A percentile compares a stretch with the other conserved stretches of the same genome.
phyloP scores from a whole-genome alignment of 345 rosid genomes.

The Citrus medica region DNA sequence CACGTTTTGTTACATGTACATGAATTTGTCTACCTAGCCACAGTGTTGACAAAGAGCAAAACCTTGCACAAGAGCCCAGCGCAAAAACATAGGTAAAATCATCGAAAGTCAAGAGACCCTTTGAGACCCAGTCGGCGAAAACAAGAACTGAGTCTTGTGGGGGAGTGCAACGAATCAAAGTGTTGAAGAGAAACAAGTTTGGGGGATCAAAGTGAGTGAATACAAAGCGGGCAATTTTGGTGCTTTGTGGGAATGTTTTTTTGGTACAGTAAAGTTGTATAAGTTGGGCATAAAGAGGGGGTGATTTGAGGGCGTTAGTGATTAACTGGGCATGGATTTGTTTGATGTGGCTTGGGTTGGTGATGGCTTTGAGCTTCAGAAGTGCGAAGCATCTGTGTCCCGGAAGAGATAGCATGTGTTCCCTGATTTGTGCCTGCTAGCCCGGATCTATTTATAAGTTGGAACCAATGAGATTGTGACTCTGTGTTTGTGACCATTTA shows the following conservation, averaged over 20 bases:
- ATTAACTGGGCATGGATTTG: conserved; percentile 61
- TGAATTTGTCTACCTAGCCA: conserved; percentile 50
- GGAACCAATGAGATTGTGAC: background rate
- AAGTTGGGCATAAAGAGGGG: conserved; percentile 39
- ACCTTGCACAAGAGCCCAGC: conserved; percentile 65
- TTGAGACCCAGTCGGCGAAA: conserved; percentile 45
- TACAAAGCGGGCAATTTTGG: conserved; percentile 33
- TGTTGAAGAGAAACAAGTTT: conserved; percentile 60
- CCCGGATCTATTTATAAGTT: background rate
- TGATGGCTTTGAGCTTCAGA: conserved; percentile 22
- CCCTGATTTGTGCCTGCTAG: no score
- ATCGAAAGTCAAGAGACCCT: conserved; percentile 28
- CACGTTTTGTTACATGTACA: conserved; percentile 31
- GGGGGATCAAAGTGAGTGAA: conserved; percentile 30
- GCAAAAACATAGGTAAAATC: conserved; percentile 47
- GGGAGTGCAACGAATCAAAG: conserved; percentile 49
- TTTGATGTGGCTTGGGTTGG: conserved; percentile 25
- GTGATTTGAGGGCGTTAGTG: conserved; percentile 31
- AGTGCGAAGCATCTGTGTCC: conserved; percentile 22
- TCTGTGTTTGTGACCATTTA: no score
- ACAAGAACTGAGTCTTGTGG: conserved; percentile 42
- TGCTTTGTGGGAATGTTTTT: conserved; percentile 23
- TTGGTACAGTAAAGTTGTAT: conserved; percentile 39
- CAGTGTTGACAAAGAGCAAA: conserved; percentile 23
- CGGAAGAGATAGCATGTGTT: conserved; percentile 21